Conservation (phyloP, 148 eudicot species). For the Chenopodium quinoa region DNA sequence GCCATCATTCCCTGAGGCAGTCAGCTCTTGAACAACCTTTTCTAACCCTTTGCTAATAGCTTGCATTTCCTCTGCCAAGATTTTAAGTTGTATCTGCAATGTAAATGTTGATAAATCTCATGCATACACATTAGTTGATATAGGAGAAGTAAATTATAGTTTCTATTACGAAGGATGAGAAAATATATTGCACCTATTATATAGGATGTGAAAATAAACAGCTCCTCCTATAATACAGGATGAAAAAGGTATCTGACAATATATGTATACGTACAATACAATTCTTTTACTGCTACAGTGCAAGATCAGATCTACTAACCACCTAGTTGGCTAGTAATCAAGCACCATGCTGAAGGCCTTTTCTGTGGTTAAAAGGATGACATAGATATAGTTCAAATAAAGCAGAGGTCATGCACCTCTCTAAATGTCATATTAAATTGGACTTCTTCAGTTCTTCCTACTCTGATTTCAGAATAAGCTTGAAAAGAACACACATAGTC, state of each 20-base stretch:
- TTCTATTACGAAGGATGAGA: background rate
- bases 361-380: background rate
- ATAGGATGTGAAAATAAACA: background rate
- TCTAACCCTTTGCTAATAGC: constrained; percentile 67
- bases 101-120: background rate
- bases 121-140: background rate
- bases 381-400: background rate
- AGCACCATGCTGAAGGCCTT: background rate
- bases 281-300: background rate
- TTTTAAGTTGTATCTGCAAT: constrained; percentile 61
- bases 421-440: background rate
- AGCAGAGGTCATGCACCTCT: background rate
- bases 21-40: constrained; percentile 68
- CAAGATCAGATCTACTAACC: background rate
- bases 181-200: background rate
- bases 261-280: background rate
- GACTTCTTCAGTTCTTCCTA: no score
- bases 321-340: background rate
- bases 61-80: constrained; percentile 83
- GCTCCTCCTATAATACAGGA: background rate
- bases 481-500: background rate
- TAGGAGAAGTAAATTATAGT: background rate
- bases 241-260: background rate
- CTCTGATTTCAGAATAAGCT: background rate
- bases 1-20: constrained; percentile 74